Base-by-base conservation (phyloP, 805 yeast genomes). In the Jamesozyma piceae region DNA sequence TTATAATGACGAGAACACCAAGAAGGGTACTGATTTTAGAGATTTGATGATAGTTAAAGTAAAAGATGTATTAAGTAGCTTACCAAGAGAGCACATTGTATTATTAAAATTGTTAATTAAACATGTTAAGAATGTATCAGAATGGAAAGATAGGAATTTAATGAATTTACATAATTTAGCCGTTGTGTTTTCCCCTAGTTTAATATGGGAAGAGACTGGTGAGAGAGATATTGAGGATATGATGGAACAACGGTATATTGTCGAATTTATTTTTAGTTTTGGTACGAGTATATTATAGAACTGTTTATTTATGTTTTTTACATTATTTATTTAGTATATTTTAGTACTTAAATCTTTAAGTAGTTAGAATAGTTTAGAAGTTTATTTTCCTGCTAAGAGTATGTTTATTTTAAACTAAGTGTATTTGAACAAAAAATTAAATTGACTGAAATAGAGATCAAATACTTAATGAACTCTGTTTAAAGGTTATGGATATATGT, bases 121-220 rank as follows among this genome's bases (percentile, higher is more conserved):
- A 36, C 98, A 92, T 67, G 67, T 92, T 49, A 63, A 69, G 37
- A 63, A 67, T 43, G 80, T 92, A 27, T 75, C 77, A 32, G 60
- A 66, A 22, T 68, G 71, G 57, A 69, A 76, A 36, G 62, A 61
- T 11, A 57, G 63, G 35, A 92, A 89, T 58, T 72, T 89, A 60
- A 92, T 92, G 98, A 84, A 75, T 34, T 68, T 74, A 52, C 79
- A 79, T 61, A 88, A 92, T 54, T 64, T 92, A 41, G 80, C 95
- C 0, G 86, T 92, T 35, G 96, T 90, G 6, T 92, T 92, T 69
- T 95, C 96, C 1, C 97, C 98, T 3, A 87, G 96, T 6, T 65
- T 92, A 35, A 81, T 88, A 0, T 72, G 95, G 38, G 95, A 87
- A 53, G 66, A 72, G 45, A 72, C 78, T 33, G 89, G 95, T 6